Evolutionary conservation across 371 early-diverging fungal genomes (phyloP).

Genomic region (Mortierella sp.): DNA sequence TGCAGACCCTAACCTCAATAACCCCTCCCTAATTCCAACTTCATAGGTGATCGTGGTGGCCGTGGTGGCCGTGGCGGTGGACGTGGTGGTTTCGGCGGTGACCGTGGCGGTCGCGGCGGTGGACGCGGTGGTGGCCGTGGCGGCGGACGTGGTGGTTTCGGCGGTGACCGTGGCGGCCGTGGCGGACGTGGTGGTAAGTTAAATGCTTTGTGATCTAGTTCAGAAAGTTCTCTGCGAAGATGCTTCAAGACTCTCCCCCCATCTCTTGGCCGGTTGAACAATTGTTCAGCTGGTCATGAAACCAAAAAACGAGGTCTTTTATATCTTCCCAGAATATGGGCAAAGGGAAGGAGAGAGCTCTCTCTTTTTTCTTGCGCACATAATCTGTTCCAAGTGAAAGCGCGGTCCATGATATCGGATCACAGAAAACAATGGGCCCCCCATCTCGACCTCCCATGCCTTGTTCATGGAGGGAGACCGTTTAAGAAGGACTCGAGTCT

Average conservation of each 20-base stretch:
- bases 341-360: background rate
- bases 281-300: background rate
- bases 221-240: conserved; percentile 26
- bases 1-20: background rate
- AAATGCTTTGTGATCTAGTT: conserved; percentile 42
- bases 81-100: conserved; percentile 56
- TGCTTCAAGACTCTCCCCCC: conserved; percentile 10
- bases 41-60: conserved; percentile 59
- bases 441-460: conserved; percentile 12
- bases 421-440: conserved; percentile 17
- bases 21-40: conserved; percentile 2
- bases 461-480: background rate
- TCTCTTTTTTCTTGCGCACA: background rate
- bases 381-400: conserved; percentile 50
- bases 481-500: background rate
- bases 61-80: conserved; percentile 51
- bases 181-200: conserved; percentile 64
- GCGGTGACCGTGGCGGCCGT: conserved; percentile 63
- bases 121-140: conserved; percentile 38
- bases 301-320: conserved; percentile 17
- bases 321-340: conserved; percentile 39
- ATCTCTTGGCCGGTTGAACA: background rate
- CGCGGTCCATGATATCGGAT: conserved; percentile 33
- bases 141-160: conserved; percentile 56
- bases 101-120: conserved; percentile 45